Conservation (phyloP, 148 eudicot species). For the Fagopyrum homotropicum region DNA sequence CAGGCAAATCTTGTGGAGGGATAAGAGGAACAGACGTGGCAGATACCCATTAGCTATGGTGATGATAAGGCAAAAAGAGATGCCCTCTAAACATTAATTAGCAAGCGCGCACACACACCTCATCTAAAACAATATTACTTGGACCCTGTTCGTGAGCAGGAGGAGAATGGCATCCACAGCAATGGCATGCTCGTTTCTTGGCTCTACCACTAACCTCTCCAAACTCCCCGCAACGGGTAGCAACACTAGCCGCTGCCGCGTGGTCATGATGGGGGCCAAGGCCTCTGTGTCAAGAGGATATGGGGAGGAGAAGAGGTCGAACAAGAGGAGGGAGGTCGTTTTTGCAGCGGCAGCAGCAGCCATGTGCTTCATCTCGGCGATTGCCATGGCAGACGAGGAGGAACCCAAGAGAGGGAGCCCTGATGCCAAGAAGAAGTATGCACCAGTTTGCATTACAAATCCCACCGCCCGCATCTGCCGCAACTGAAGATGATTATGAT, state of each 20-base stretch:
- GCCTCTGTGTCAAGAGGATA: background rate
- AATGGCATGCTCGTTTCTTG: slow-evolving; percentile 43
- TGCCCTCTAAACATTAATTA: too few relatives aligned
- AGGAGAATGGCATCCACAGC: slow-evolving; percentile 57
- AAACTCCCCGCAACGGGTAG: slow-evolving; percentile 20
- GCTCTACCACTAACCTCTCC: slow-evolving; percentile 24
- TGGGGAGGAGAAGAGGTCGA: slow-evolving; percentile 22
- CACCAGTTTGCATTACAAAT: slow-evolving; percentile 47
- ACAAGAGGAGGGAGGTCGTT: slow-evolving; percentile 47
- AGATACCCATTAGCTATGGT: slow-evolving; percentile 27
- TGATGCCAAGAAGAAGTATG: slow-evolving; percentile 87
- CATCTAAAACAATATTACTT: background rate
- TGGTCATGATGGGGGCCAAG: slow-evolving; percentile 14
- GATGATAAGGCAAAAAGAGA: slow-evolving; percentile 27
- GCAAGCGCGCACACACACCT: background rate
- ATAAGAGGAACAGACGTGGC: slow-evolving; percentile 42
- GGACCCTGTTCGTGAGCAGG: background rate
- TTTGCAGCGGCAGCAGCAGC: slow-evolving; percentile 54
- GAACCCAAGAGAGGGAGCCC: slow-evolving; percentile 44
- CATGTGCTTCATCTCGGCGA: slow-evolving; percentile 32
- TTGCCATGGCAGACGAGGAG: slow-evolving; percentile 55
- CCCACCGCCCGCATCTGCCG: slow-evolving; percentile 71
- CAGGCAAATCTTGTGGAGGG: background rate
- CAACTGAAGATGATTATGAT: slow-evolving; percentile 27
- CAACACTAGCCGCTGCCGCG: slow-evolving; percentile 17